Conservation (phyloP, 768 basidiomycete genomes). For the Boletus coccyginus region DNA sequence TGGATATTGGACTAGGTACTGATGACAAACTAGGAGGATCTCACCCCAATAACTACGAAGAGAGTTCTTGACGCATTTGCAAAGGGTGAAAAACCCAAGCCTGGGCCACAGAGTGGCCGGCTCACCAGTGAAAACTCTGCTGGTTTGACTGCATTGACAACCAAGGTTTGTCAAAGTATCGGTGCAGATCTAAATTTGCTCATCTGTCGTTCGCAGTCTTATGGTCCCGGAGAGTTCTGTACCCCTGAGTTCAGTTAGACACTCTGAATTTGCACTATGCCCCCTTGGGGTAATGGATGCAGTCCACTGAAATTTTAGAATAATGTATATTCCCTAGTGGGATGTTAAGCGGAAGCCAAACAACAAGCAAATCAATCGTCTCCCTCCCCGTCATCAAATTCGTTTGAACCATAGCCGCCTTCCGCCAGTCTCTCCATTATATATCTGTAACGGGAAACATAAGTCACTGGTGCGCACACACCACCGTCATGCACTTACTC, state of each 20-base stretch:
- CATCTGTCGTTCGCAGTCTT: conserved; percentile 55
- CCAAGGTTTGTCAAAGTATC: conserved; percentile 50
- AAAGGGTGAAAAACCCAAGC: conserved; percentile 81
- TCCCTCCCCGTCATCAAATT: conserved; percentile 80
- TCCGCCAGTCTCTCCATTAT: conserved; percentile 70
- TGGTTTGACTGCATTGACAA: conserved; percentile 75
- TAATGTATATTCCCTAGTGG: not conserved
- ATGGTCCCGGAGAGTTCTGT: conserved; percentile 91
- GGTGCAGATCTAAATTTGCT: not conserved
- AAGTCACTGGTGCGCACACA: conserved; percentile 3
- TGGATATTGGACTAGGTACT: conserved; percentile 1
- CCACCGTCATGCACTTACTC: conserved; percentile 47
- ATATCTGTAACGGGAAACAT: conserved; percentile 42
- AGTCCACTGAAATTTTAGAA: not conserved
- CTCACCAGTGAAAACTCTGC: conserved; percentile 92
- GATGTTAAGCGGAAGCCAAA: not conserved
- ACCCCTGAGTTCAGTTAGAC: conserved; percentile 77
- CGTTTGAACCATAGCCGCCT: conserved; percentile 66
- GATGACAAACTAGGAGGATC: conserved; percentile 62
- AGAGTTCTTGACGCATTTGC: conserved; percentile 77
- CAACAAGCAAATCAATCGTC: conserved; percentile 55
- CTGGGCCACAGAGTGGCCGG: conserved; percentile 90
- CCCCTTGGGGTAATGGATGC: not conserved
- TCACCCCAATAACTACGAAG: conserved; percentile 73
- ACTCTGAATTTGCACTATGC: not conserved